Base-by-base conservation (phyloP, 148 eudicot species). In the Silene conica region DNA sequence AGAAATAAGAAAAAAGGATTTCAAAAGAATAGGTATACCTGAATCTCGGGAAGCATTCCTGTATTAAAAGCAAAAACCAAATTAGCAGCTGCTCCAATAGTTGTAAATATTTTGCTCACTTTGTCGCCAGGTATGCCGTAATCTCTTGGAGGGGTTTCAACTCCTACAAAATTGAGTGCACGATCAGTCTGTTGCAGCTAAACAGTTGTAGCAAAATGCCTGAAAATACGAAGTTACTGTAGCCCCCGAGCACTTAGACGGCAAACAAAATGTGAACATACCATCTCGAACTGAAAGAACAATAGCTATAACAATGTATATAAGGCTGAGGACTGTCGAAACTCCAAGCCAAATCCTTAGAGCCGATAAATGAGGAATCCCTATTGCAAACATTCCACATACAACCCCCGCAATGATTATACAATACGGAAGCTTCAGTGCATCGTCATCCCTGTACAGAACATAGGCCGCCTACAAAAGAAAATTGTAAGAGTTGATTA, bases 21-120 rank as follows among this genome's bases (percentile, higher is more conserved):
- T 52, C 20, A 16, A 57, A 41, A 64, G 68, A 28, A 58, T 23
- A 21, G 1, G 26, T 31, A 57, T 65, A 90, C 99, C 92, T 96
- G 99, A 80, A 96, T 96, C 84, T 96, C 99, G 3, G 97, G 97
- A 78, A 96, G 94, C 99, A 96, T 96, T 84, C 99, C 99, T 68
- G 99, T 92, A 70, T 96, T 96, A 72, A 90, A 89, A 31, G 96
- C 89, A 74, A 96, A 92, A 45, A 96, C 89, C 75, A 92, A 86
- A 77, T 85, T 92, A 58, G 96, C 92, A 75, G 87, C 67, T 58
- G 99, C 99, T 84, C 97, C 99, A 46, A 96, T 85, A 22, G 92
- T 89, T 28, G 88, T 83, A 72, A 92, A 92, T 71, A 85, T 73
- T 80, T 77, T 89, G 87, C 86, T 71, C 25, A 68, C 45, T 43